These are phyloP conservation scores for Linum tenue DNA, from an alignment of 345 rosid species.

Conservation along the genomic window DNA sequence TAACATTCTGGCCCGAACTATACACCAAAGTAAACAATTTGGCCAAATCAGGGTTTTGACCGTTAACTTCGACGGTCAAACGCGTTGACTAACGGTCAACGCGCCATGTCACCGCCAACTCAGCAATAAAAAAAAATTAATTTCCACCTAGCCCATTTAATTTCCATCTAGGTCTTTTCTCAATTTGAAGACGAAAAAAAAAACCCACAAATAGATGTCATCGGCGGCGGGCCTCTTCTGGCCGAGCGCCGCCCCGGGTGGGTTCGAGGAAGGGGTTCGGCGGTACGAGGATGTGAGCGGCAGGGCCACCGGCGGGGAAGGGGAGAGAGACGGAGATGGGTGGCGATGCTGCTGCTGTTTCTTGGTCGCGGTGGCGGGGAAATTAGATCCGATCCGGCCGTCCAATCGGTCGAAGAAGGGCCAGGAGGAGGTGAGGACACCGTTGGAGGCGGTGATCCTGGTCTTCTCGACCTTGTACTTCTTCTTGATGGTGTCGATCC, in stretches of 20 bases:
- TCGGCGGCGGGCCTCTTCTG: slow-evolving; percentile 44
- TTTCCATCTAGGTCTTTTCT: no score
- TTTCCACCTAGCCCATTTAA: no score
- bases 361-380: slow-evolving; percentile 15
- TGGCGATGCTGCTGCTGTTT: slow-evolving; percentile 12
- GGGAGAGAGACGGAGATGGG: slow-evolving; percentile 17
- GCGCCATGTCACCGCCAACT: no score
- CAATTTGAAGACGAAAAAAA: no score
- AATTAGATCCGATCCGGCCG: slow-evolving; percentile 56
- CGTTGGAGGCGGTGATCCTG: slow-evolving; percentile 51
- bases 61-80: no score
- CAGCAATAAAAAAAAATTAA: no score
- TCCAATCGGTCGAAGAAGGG: slow-evolving; percentile 82
- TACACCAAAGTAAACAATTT: no score
- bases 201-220: slow-evolving; percentile 32
- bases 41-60: no score
- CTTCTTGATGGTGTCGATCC: slow-evolving; percentile 95
- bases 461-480: slow-evolving; percentile 92
- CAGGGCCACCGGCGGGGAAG: slow-evolving; percentile 48
- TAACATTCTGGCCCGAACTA: no score
- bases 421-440: slow-evolving; percentile 56
- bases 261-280: slow-evolving; percentile 11
- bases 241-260: slow-evolving; percentile 44
- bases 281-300: slow-evolving; percentile 26
- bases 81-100: no score